A percentile compares a stretch with the other conserved stretches of the same genome.
phyloP scores from a whole-genome alignment of 1,284 basidiomycete species.

The Pascua sp. region DNA sequence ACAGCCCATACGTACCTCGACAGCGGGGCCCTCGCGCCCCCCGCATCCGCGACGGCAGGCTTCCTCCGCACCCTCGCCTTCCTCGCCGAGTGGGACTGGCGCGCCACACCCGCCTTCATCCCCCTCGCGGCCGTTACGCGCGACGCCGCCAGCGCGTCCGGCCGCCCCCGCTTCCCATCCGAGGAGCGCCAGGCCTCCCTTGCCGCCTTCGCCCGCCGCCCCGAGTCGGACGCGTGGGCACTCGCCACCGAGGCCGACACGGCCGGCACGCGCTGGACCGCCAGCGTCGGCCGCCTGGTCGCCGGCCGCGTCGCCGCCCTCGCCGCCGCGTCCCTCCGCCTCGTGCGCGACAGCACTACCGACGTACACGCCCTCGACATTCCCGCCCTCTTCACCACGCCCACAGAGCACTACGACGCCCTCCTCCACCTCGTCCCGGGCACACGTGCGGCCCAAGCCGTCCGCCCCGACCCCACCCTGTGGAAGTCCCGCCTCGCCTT shows the following conservation, averaged over 20 bases:
- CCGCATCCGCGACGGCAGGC: conserved; percentile 58
- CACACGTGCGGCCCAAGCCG: conserved; percentile 63
- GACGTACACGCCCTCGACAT: conserved; percentile 30
- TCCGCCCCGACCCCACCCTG: conserved; percentile 52
- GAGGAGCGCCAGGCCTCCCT: conserved; percentile 60
- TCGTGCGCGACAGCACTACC: conserved; percentile 30
- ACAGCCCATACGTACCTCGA: conserved; percentile 62
- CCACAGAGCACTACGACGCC: conserved; percentile 80
- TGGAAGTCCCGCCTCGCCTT: conserved; percentile 33
- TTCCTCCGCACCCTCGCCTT: conserved; percentile 73
- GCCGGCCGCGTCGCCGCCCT: conserved; percentile 67
- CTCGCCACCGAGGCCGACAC: conserved; percentile 76
- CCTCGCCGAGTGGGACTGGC: conserved; percentile 79
- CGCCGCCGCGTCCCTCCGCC: conserved; percentile 65
- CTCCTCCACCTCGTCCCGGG: conserved; percentile 68
- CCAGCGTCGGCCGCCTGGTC: conserved; percentile 59
- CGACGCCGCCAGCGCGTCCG: conserved; percentile 28
- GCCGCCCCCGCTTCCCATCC: conserved; percentile 44
- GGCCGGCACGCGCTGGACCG: conserved; percentile 72
- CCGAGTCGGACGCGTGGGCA: conserved; percentile 64
- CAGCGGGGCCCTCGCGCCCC: conserved; percentile 44
- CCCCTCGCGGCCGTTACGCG: conserved; percentile 41
- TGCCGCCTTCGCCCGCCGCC: conserved; percentile 50
- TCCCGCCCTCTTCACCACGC: conserved; percentile 70
- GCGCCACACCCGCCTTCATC: conserved; percentile 54